Conservation (phyloP, 495 filamentous ascomycete species). For the Trichoderma asperelloides region DNA sequence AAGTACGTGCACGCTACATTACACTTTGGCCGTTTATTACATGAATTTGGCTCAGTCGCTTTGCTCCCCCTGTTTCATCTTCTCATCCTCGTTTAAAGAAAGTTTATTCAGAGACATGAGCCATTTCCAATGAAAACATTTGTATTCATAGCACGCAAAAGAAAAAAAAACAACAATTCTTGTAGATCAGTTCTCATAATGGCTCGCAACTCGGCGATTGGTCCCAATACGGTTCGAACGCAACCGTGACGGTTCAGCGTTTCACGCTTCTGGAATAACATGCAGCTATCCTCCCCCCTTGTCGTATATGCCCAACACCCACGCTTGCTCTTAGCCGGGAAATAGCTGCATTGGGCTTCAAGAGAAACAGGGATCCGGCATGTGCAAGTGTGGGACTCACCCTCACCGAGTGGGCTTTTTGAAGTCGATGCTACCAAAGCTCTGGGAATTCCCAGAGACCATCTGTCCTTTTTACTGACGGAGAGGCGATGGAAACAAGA, state of each 20-base stretch:
- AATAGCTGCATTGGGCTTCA: constrained; percentile 1
- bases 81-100: no score
- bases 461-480: neutral
- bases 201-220: neutral
- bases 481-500: neutral
- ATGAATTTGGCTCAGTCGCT: no score
- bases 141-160: neutral
- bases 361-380: neutral
- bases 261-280: neutral
- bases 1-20: no score
- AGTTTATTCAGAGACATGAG: no score
- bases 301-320: neutral
- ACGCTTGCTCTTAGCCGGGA: neutral
- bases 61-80: no score
- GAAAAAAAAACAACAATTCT: neutral
- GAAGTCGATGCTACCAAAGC: neutral
- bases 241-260: neutral
- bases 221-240: neutral
- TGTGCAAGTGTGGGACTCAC: neutral
- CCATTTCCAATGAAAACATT: no score
- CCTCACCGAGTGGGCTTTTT: neutral
- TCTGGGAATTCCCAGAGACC: neutral
- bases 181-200: neutral
- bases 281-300: neutral
- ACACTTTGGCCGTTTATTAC: no score